Percentiles rank a stretch among this genome's conserved stretches.
Evolutionary conservation across 495 filamentous ascomycete species (phyloP).

Genomic region (Tuber aestivum): DNA sequence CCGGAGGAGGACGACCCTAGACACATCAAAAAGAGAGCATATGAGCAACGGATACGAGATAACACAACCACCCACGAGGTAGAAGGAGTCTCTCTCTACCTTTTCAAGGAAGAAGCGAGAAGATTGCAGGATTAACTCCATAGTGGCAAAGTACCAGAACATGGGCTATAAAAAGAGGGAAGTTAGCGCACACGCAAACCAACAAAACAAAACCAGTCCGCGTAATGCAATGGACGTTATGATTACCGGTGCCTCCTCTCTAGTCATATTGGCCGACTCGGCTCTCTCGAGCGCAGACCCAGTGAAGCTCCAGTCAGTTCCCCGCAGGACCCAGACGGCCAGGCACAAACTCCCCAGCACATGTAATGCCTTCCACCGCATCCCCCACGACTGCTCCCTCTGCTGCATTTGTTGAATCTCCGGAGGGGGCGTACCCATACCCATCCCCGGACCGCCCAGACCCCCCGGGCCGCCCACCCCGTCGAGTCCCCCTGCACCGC

Average conservation of each 20-base stretch:
- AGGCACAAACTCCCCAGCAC: constrained; percentile 27
- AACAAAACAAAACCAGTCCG: constrained; percentile 7
- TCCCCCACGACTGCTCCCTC: constrained; percentile 28
- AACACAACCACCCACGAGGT: neutral
- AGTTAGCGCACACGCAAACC: neutral
- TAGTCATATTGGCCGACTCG: constrained; percentile 19
- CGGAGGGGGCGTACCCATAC: constrained; percentile 24
- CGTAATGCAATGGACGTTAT: neutral
- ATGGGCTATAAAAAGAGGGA: constrained; percentile 26
- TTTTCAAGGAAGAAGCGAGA: constrained; percentile 40
- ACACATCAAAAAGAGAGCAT: neutral
- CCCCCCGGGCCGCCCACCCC: constrained; percentile 23
- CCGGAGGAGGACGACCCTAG: constrained; percentile 39
- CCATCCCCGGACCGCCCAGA: constrained; percentile 33
- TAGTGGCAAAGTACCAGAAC: constrained; percentile 42
- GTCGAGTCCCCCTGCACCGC: constrained; percentile 21
- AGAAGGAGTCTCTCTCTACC: constrained; percentile 10
- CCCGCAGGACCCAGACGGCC: constrained; percentile 30
- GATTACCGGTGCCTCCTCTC: constrained; percentile 37
- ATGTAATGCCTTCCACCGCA: constrained; percentile 38
- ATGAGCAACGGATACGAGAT: constrained; percentile 11
- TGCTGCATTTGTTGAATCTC: constrained; percentile 24
- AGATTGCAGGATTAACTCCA: constrained; percentile 41
- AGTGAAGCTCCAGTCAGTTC: constrained; percentile 26
- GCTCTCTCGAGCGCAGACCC: constrained; percentile 29